Conservation (phyloP, 1,139 yeast species). For the Candida gigantensis region DNA sequence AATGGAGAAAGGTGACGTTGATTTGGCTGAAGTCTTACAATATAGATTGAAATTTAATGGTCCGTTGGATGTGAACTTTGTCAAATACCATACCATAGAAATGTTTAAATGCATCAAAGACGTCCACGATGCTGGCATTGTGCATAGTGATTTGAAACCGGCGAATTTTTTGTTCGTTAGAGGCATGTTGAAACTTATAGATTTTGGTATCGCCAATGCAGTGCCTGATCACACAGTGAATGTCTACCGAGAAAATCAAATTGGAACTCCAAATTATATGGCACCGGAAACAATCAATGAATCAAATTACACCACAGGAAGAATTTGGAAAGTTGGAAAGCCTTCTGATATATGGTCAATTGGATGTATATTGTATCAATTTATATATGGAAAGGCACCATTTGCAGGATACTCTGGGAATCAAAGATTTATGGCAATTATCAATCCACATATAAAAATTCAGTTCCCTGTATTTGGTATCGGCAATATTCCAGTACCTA, state of each 20-base stretch:
- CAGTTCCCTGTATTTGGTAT: constrained; percentile 63
- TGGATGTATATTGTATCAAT: constrained; percentile 93
- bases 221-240: constrained; percentile 93
- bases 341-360: constrained; percentile 99
- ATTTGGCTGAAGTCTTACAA: constrained; percentile 78
- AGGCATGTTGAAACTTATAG: constrained; percentile 85
- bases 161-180: constrained; percentile 89
- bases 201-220: constrained; percentile 94
- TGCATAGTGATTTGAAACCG: constrained; percentile 93
- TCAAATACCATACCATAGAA: constrained; percentile 79
- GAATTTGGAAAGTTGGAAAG: constrained; percentile 83
- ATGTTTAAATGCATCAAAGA: constrained; percentile 81
- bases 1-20: constrained; percentile 96
- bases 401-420: constrained; percentile 80
- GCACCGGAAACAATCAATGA: constrained; percentile 93
- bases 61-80: constrained; percentile 73
- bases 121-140: constrained; percentile 85
- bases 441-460: constrained; percentile 83
- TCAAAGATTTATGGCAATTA: constrained; percentile 79
- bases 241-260: constrained; percentile 85
- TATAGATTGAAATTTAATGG: constrained; percentile 45
- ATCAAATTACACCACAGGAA: constrained; percentile 37
- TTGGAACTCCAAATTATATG: constrained; percentile 97
- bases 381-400: constrained; percentile 93
- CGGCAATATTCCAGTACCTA: constrained; percentile 67